Evolutionary conservation across 192 early-diverging fungal species (phyloP).

Genomic region (Mortierella antarctica): DNA sequence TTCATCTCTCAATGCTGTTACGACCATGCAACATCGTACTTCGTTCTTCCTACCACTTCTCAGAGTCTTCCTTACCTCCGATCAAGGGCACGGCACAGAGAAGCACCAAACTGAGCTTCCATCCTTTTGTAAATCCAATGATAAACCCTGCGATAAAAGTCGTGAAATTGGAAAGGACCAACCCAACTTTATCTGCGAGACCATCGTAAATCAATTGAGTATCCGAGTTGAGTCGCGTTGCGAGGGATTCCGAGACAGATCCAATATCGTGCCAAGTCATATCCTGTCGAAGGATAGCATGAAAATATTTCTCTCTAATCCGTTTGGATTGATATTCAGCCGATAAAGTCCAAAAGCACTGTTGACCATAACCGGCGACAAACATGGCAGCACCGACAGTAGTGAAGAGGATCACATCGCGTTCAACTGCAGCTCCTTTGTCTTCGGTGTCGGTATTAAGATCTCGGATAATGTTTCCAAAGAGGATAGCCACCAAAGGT

Average conservation of each 20-base stretch:
- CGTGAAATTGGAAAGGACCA: conserved; percentile 69
- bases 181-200: conserved; percentile 81
- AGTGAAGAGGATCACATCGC: conserved; percentile 27
- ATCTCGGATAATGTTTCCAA: conserved; percentile 20
- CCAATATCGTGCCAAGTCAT: conserved; percentile 86
- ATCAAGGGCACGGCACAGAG: conserved; percentile 75
- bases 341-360: conserved; percentile 66
- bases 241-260: conserved; percentile 56
- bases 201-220: conserved; percentile 91
- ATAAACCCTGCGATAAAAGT: conserved; percentile 80
- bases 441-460: conserved; percentile 1
- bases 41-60: no score
- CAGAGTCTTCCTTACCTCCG: no score
- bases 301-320: conserved; percentile 78
- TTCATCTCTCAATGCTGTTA: no score
- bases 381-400: conserved; percentile 66
- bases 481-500: conserved; percentile 22
- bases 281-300: conserved; percentile 83
- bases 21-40: no score
- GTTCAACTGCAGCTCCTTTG: not conserved
- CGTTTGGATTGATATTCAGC: conserved; percentile 63
- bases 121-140: conserved; percentile 69
- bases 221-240: conserved; percentile 85
- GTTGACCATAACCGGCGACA: conserved; percentile 64
- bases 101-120: conserved; percentile 71